Evolutionary conservation across 2,329 filamentous ascomycete species (phyloP), one percentile per base, ranked within the genome.

Genomic region (Gnomoniopsis smithogilvyi): DNA sequence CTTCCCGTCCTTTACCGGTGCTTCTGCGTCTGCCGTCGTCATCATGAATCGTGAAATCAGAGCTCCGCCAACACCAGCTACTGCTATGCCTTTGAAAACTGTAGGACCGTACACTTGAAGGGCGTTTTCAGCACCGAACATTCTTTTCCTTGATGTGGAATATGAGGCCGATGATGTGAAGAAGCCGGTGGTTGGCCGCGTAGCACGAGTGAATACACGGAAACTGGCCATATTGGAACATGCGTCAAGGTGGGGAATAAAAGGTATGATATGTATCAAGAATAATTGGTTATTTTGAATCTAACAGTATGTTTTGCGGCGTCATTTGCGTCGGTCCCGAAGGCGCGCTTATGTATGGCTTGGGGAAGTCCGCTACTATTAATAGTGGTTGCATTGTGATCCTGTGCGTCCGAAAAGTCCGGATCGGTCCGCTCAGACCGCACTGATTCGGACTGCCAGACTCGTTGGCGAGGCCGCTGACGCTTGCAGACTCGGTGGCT

Each of bases 311-410:
- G 38, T 21, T n/a, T 33, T 38, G 38, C 26, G 19, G 38, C 38
- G 33, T 15, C 36, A 38, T 47, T 17, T 33, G 46, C 41, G 24
- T 38, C 53, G 45, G 53, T 38, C 45, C 30, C 43, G 45, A 55
- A n/a, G 43, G 17, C 14, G 38, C 24, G 49, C 48, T 55, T 59
- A 56, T 56, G 56, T 59, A 59, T 51, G n/a, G 26, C 47, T 49
- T 61, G 60, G 60, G 60, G 60, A 62, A 60, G 60, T 62, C 60
- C 60, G 60, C 26, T 6, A 15, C 26, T 30, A 30, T 30, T 30
- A 30, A 30, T 30, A 30, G 26, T 8, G 26, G 26, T 30, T 4
- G 26, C n/a, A n/a, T 30, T 17, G 15, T 10, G n/a, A n/a, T 11
- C 26, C 41, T 22, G 38, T 41, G n/a, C 12, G 38, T 41, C 17